Evolutionary conservation across 106 monocot genomes (phyloP), one percentile per base, ranked within the genome.

Genomic region (Allium cepa): DNA sequence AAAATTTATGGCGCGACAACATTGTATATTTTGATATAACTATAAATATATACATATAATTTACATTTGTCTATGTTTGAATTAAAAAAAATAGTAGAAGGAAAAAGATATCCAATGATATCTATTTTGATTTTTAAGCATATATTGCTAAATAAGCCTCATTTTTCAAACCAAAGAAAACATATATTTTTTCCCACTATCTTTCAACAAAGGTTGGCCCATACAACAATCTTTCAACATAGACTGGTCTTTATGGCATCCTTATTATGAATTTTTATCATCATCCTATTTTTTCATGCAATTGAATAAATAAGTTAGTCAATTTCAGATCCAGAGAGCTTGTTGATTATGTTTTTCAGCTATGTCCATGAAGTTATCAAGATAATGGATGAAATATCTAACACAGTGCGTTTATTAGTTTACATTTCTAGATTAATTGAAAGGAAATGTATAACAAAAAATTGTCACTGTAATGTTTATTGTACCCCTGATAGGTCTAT

Each of bases 341-440:
- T 28, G 79, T 92, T 6, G 66, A 76, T 1, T 71, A 82, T 68
- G 71, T 92, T 27, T 80, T 82, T 17, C 74, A 47, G 72, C 73
- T 88, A 59, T 86, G 86, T 4, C 73, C 92, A 3, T 46, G 96
- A 97, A 49, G 62, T 89, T 56, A 79, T 97, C 49, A 77, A 77
- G 7, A 74, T 82, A 53, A 89, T 97, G 91, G 96, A 97, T 65
- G 88, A 89, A 70, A 88, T 97, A 47, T 97, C 92, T 4, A 73
- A 97, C 72, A 89, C 92, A 7, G 96, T 97, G 72, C n/a, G 11
- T 59, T 58, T 26, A 8, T 16, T 50, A 11, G 53, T 9, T 63
- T 15, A 28, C 27, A 22, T 22, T 22, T 22, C 22, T 22, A 22
- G 22, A 22, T 22, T 22, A 22, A 0, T 22, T 22, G 22, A 22